phyloP scores from a whole-genome alignment of 208 protist species.

The Herpetomonas samuelpessoai region DNA sequence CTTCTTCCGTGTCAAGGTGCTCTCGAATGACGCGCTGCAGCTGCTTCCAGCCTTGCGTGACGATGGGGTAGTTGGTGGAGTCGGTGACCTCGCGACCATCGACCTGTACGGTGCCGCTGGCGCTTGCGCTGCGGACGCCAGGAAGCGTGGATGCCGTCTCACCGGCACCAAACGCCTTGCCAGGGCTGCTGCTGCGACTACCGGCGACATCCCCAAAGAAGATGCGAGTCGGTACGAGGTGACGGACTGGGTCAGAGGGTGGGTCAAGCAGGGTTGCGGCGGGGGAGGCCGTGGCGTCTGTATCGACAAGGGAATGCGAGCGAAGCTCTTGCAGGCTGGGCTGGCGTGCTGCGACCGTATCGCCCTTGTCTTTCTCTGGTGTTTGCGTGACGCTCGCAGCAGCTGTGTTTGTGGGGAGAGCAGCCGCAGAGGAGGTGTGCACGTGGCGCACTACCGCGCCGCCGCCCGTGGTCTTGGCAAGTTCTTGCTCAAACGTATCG shows the following conservation, averaged over 20 bases:
- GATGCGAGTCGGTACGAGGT: neutral
- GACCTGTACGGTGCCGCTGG: neutral
- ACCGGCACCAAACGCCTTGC: neutral
- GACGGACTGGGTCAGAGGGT: neutral
- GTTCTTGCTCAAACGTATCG: neutral
- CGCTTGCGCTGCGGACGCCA: neutral
- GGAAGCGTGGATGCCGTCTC: conserved; percentile 3
- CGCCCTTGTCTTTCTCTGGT: neutral
- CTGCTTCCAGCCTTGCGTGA: conserved; percentile 34
- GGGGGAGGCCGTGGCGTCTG: neutral
- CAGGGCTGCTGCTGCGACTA: no score
- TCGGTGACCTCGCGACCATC: neutral
- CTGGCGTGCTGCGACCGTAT: neutral
- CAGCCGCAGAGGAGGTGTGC: neutral
- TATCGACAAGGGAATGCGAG: neutral
- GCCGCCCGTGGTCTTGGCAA: neutral
- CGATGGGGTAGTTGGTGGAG: conserved; percentile 20
- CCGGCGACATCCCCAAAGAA: neutral
- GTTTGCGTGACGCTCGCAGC: no score
- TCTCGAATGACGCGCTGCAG: conserved; percentile 25
- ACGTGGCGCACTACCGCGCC: neutral
- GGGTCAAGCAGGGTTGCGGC: neutral
- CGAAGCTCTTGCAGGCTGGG: neutral
- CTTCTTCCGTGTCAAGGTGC: conserved; percentile 23
- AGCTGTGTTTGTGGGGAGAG: neutral